These are phyloP conservation scores for Penicillium egyptiacum DNA, from an alignment of 495 filamentous ascomycete species.

Conservation along the genomic window DNA sequence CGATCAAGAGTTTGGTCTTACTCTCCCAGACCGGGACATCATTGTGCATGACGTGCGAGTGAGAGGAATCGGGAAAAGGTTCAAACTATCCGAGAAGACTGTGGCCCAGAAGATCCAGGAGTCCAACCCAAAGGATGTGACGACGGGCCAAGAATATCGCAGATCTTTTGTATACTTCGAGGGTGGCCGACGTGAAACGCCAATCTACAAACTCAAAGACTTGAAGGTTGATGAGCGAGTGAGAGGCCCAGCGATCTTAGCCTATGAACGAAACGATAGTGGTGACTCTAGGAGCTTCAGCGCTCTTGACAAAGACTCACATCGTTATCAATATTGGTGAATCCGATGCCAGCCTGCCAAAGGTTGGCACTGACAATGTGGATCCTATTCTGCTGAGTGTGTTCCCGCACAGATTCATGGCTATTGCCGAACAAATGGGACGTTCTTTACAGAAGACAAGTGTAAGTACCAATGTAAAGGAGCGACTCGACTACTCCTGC, in stretches of 20 bases:
- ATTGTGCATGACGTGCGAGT: slow-evolving; percentile 92
- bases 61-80: slow-evolving; percentile 69
- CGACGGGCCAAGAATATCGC: slow-evolving; percentile 30
- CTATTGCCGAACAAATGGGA: slow-evolving; percentile 49
- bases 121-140: slow-evolving; percentile 47
- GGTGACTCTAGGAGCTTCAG: slow-evolving; percentile 71
- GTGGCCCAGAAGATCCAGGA: slow-evolving; percentile 82
- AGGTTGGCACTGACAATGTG: slow-evolving; percentile 29
- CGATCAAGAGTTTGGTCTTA: slow-evolving; percentile 93
- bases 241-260: slow-evolving; percentile 80
- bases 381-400: slow-evolving; percentile 87
- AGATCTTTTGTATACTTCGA: slow-evolving; percentile 42
- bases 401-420: slow-evolving; percentile 37
- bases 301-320: slow-evolving; percentile 28
- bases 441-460: slow-evolving; percentile 42
- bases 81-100: slow-evolving; percentile 68
- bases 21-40: slow-evolving; percentile 75
- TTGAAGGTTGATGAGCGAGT: slow-evolving; percentile 70
- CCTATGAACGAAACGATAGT: slow-evolving; percentile 90
- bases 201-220: slow-evolving; percentile 78
- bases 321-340: slow-evolving; percentile 34
- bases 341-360: slow-evolving; percentile 45
- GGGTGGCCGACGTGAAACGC: slow-evolving; percentile 67
- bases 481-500: slow-evolving; percentile 46
- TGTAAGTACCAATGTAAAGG: slow-evolving; percentile 46